Conservation (phyloP, 2,329 filamentous ascomycete genomes). For the Myriangium duriaei region DNA sequence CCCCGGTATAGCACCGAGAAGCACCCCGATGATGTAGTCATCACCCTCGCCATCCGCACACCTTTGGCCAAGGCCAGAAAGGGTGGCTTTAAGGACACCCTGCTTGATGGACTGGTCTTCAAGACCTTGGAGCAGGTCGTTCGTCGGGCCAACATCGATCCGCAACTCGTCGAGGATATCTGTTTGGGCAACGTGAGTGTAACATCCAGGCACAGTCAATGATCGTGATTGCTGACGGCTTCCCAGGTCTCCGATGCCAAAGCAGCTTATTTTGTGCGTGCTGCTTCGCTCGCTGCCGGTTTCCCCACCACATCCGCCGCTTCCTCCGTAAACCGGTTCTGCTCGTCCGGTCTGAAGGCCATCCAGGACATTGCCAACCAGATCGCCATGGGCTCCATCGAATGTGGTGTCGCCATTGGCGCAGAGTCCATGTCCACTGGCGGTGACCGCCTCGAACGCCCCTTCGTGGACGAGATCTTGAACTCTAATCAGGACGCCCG, state of each 20-base stretch:
- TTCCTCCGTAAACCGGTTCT: slow-evolving; percentile 86
- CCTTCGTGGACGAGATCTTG: slow-evolving; percentile 68
- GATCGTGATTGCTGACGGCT: slow-evolving; percentile 1
- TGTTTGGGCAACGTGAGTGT: slow-evolving; percentile 72
- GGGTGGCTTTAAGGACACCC: slow-evolving; percentile 90
- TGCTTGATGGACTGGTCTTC: slow-evolving; percentile 75
- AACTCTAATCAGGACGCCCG: slow-evolving; percentile 58
- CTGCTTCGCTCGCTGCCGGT: slow-evolving; percentile 77
- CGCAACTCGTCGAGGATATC: slow-evolving; percentile 49
- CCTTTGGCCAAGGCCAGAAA: slow-evolving; percentile 80
- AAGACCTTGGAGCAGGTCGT: slow-evolving; percentile 58
- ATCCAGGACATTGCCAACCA: slow-evolving; percentile 88
- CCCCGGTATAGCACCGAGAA: slow-evolving; percentile 60
- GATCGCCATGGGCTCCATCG: slow-evolving; percentile 68
- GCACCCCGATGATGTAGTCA: slow-evolving; percentile 92
- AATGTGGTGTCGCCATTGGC: slow-evolving; percentile 75
- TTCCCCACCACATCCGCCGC: slow-evolving; percentile 82
- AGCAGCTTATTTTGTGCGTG: slow-evolving; percentile 82
- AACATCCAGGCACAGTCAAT: not conserved
- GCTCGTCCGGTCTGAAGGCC: slow-evolving; percentile 89
- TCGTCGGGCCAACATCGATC: slow-evolving; percentile 20
- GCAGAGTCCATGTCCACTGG: slow-evolving; percentile 76
- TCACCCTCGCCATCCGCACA: slow-evolving; percentile 82
- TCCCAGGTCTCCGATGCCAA: slow-evolving; percentile 65
- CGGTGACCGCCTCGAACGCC: slow-evolving; percentile 55